Conservation (phyloP, 176 grass and related monocot genomes). For the Aegilops longissima region DNA sequence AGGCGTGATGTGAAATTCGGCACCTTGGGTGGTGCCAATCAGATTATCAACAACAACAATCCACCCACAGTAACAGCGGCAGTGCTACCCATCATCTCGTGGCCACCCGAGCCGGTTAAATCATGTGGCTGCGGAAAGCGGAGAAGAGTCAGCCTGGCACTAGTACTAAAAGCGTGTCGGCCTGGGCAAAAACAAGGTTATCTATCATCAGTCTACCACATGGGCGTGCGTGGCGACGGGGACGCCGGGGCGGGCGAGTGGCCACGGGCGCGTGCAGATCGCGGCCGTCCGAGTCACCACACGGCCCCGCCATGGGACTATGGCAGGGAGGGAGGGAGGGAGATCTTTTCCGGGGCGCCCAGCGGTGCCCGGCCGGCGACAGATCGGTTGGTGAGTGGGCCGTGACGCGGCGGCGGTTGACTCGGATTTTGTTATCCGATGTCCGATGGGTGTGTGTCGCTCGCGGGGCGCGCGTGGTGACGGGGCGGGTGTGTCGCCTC, state of each 20-base stretch:
- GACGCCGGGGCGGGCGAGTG: too few relatives aligned
- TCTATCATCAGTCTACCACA: background rate
- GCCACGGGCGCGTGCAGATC: too few relatives aligned
- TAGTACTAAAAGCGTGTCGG: background rate
- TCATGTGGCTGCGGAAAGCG: background rate
- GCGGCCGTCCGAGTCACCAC: background rate
- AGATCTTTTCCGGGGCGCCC: background rate
- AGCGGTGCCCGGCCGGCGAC: background rate
- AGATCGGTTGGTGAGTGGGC: conserved; percentile 18
- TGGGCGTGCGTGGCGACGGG: too few relatives aligned
- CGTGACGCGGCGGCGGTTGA: conserved; percentile 32
- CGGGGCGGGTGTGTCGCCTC: background rate
- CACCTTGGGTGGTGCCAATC: background rate
- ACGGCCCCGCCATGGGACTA: too few relatives aligned
- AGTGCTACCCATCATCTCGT: background rate
- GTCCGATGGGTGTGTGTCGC: background rate
- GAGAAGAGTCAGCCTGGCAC: background rate
- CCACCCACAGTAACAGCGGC: background rate
- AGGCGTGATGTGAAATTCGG: too few relatives aligned
- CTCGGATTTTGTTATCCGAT: background rate
- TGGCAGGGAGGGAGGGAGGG: too few relatives aligned
- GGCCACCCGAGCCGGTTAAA: background rate
- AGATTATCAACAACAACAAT: background rate
- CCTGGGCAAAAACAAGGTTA: background rate
- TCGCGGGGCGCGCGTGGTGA: background rate